A percentile compares a stretch with the other conserved stretches of the same genome.
These are phyloP conservation scores for Mycena indigotica DNA, from an alignment of 768 basidiomycete genomes.

Conservation along the genomic window DNA sequence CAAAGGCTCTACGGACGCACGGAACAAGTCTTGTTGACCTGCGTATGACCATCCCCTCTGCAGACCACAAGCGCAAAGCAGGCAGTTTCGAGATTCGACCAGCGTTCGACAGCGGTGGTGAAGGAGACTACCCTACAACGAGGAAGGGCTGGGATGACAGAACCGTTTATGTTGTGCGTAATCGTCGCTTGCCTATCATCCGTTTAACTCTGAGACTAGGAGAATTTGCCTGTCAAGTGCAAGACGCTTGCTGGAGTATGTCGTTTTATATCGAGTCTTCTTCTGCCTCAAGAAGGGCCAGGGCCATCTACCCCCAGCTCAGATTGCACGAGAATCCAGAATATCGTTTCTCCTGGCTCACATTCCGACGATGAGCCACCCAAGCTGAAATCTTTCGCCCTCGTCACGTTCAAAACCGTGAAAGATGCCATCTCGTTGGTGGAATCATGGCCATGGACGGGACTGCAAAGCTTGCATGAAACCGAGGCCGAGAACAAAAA, in stretches of 20 bases:
- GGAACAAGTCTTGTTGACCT: constrained; percentile 54
- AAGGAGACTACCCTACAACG: constrained; percentile 68
- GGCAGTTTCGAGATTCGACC: constrained; percentile 27
- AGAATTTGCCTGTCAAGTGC: constrained; percentile 63
- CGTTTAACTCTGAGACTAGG: constrained; percentile 42
- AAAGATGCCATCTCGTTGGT: constrained; percentile 47
- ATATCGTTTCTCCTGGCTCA: constrained; percentile 54
- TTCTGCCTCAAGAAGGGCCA: too few relatives aligned
- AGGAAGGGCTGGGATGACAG: constrained; percentile 49
- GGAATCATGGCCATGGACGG: constrained; percentile 63
- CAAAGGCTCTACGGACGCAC: constrained; percentile 60
- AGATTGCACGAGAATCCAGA: constrained; percentile 43
- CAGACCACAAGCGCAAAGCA: constrained; percentile 1
- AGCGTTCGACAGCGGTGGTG: constrained; percentile 29
- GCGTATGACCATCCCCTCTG: constrained; percentile 54
- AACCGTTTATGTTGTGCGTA: constrained; percentile 69
- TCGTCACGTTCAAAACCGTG: constrained; percentile 54
- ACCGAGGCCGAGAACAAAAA: constrained; percentile 2
- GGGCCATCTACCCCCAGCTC: too few relatives aligned
- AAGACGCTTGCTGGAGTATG: constrained; percentile 54
- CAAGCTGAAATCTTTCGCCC: constrained; percentile 75
- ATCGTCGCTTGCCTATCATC: not conserved
- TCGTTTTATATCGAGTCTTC: constrained; percentile 44
- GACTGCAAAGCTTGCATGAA: not conserved
- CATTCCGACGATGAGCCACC: constrained; percentile 68